phyloP scores from a whole-genome alignment of 495 filamentous ascomycete genomes.

The Daldinia loculata region DNA sequence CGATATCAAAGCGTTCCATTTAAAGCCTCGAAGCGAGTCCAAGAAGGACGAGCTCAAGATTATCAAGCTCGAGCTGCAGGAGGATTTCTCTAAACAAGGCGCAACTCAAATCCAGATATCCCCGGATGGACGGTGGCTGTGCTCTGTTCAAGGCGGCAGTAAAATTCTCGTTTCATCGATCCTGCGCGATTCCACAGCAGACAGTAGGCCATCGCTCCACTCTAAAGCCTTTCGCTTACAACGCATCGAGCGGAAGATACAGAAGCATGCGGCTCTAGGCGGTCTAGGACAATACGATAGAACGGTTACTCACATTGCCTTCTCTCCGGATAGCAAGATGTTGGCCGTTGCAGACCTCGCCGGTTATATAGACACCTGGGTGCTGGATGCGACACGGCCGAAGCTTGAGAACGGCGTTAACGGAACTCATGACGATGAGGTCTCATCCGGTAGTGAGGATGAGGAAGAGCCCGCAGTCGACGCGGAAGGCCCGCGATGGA shows the following conservation, averaged over 20 bases:
- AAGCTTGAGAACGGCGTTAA: constrained; percentile 50
- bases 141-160: constrained; percentile 81
- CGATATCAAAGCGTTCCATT: constrained; percentile 80
- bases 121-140: constrained; percentile 76
- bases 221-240: constrained; percentile 61
- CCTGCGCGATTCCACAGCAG: constrained; percentile 31
- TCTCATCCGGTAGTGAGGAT: constrained; percentile 62
- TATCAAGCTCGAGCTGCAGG: constrained; percentile 70
- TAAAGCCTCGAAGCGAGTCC: constrained; percentile 54
- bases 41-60: constrained; percentile 67
- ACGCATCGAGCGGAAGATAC: constrained; percentile 64
- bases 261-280: constrained; percentile 67
- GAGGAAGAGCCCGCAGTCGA: constrained; percentile 56
- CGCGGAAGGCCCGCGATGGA: constrained; percentile 29
- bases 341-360: constrained; percentile 81
- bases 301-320: constrained; percentile 75
- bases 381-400: constrained; percentile 60
- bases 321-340: constrained; percentile 82
- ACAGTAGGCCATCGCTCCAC: constrained; percentile 54
- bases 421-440: constrained; percentile 43
- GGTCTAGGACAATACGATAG: constrained; percentile 81
- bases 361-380: constrained; percentile 88
- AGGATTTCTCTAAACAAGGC: constrained; percentile 59
- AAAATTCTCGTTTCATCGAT: constrained; percentile 70
- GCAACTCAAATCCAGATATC: constrained; percentile 79